Evolutionary conservation across 2,329 filamentous ascomycete genomes (phyloP), one percentile per base, ranked within the genome.

Genomic region (Diaporthe sp.): DNA sequence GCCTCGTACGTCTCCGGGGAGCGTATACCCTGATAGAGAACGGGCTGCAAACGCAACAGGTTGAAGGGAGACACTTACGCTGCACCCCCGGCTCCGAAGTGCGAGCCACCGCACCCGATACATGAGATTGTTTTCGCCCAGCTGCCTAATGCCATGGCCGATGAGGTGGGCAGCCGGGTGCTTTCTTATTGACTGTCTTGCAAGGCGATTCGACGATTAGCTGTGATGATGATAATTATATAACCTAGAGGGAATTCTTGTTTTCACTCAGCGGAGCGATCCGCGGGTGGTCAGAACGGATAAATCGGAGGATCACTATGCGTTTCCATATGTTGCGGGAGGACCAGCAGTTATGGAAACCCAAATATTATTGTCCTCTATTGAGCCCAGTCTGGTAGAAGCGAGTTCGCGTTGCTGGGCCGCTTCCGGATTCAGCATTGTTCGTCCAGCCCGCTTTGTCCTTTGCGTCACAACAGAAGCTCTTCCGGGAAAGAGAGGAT

Each of bases 341-440:
- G 17, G 19, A 10, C 4, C 5, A 62, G 19, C 22, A 8, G 9
- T 28, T 22, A 15, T n/a, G 17, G 6, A 4, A 65, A 0, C 2
- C 44, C 25, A 15, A 46, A 65, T n/a, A 22, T 0, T 28, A 7
- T 34, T n/a, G 10, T 19, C 4, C 31, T 28, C 39, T 46, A 2
- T 4, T 65, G 17, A 31, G 0, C 55, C 15, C 31, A 46, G 17
- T 28, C 25, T 5, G 12, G 10, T 37, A n/a, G 44, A 34, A n/a
- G 12, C 28, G 44, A n/a, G 3, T 2, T 17, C 17, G 22, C 6
- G 12, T 25, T 25, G 31, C 31, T 67, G 44, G 10, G 44, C 44
- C 31, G 62, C 44, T 51, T 67, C 62, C 62, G 62, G 61, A 34
- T 25, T n/a, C 42, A 37, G 28, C 44, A 37, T 51, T 67, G 44